Base-by-base conservation (phyloP, 129 eudicot species). In the Flaveria ramosissima region DNA sequence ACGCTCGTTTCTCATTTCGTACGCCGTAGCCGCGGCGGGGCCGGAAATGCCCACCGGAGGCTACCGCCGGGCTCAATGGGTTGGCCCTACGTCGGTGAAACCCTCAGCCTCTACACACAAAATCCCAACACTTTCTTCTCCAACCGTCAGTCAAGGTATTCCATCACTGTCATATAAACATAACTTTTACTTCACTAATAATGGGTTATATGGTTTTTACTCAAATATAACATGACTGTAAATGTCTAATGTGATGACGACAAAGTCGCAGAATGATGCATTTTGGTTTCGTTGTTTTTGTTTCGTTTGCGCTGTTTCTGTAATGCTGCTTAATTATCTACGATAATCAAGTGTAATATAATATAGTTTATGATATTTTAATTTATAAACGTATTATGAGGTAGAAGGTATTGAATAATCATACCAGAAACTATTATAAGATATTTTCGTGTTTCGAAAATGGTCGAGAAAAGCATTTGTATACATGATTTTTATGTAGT, bases 51-150 rank as follows among this genome's bases (percentile, higher is more conserved):
- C 16, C 73, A 79, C 16, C 77, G 36, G 20, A 86, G 80, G 15
- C 89, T 92, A 0, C 98, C 98, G 0, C 98, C 96, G 9, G 96
- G 98, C 32, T 89, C 98, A 14, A 80, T 92, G 92, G 98, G 98
- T 2, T 92, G 94, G 98, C 98, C 98, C 63, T 92, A 92, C 27
- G 64, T 92, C 7, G 98, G 98, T 14, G 96, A 92, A 80, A 92
- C 98, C 30, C 88, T 92, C 83, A 81, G 79, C 72, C 98, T 88
- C 80, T 92, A 92, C 76, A 69, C 95, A 8, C 86, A 92, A 59
- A 82, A 90, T 78, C 98, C 98, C 19, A 92, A 90, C 63, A 78
- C 88, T 73, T 92, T 92, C 89, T 92, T 92, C 80, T 84, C 90
- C 76, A 71, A 12, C 50, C 78, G 91, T 78, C 91, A 84, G 65